phyloP scores from a whole-genome alignment of 768 basidiomycete species.

The Boletellus ananas region DNA sequence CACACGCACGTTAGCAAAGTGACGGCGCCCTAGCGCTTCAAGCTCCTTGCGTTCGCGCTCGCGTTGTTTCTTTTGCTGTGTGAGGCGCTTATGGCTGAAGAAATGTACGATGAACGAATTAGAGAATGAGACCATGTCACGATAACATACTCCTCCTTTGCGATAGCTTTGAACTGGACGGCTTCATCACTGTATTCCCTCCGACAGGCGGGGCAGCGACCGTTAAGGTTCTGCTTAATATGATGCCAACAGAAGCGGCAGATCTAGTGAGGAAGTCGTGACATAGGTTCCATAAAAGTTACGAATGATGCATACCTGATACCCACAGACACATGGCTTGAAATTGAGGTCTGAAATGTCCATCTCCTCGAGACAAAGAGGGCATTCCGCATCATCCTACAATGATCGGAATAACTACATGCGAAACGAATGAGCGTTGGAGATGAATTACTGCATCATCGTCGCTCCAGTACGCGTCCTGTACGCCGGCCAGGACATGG shows the following conservation, averaged over 20 bases:
- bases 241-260: constrained; percentile 99
- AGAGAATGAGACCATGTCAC: not conserved
- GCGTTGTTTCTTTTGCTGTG: constrained; percentile 91
- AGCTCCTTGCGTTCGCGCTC: constrained; percentile 96
- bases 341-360: constrained; percentile 99
- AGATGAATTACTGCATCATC: constrained; percentile 67
- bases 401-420: constrained; percentile 18
- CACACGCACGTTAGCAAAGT: constrained; percentile 91
- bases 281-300: constrained; percentile 14
- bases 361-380: constrained; percentile 97
- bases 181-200: constrained; percentile 88
- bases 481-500: constrained; percentile 82
- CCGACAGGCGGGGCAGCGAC: constrained; percentile 94
- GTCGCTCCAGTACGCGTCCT: constrained; percentile 97
- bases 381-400: constrained; percentile 97
- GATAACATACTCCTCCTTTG: constrained; percentile 86
- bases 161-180: constrained; percentile 93
- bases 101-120: constrained; percentile 15
- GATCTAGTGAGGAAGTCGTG: constrained; percentile 54
- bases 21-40: constrained; percentile 76
- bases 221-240: constrained; percentile 93
- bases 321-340: constrained; percentile 98
- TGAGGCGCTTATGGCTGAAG: constrained; percentile 85
- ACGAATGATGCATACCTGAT: constrained; percentile 61
- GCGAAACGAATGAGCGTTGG: constrained; percentile 3